Evolutionary conservation across 345 rosid genomes (phyloP).

Genomic region (Populus simonii): DNA sequence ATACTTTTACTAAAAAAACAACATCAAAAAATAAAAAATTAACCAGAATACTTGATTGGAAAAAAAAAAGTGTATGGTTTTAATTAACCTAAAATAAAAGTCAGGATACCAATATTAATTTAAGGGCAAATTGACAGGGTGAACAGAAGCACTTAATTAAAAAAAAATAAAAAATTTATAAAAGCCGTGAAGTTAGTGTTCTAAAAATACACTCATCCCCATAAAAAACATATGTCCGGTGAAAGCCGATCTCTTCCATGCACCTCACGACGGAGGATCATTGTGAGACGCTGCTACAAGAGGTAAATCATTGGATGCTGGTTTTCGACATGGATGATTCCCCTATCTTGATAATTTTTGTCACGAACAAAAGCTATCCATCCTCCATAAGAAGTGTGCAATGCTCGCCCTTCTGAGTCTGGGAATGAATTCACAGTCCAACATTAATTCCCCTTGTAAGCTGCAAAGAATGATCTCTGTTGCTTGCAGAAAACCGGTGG

Average conservation of each 20-base stretch:
- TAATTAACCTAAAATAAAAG: too few relatives aligned
- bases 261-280: constrained; percentile 15
- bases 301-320: constrained; percentile 16
- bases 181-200: too few relatives aligned
- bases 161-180: too few relatives aligned
- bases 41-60: too few relatives aligned
- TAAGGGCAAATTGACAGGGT: too few relatives aligned
- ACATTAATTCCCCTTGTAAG: constrained; percentile 37
- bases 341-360: constrained; percentile 45
- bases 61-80: too few relatives aligned
- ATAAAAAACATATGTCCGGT: not conserved
- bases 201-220: not conserved
- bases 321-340: constrained; percentile 26
- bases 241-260: not conserved
- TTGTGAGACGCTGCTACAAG: not conserved
- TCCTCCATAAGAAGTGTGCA: constrained; percentile 61
- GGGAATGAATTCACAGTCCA: constrained; percentile 71
- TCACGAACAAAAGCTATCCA: constrained; percentile 69
- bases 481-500: constrained; percentile 48
- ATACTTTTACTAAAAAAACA: too few relatives aligned
- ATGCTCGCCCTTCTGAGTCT: constrained; percentile 49
- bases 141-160: too few relatives aligned
- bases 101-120: too few relatives aligned
- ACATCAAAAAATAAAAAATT: too few relatives aligned
- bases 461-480: constrained; percentile 52